phyloP scores from a whole-genome alignment of 768 basidiomycete species.

The Mrakia hoshinonis region DNA sequence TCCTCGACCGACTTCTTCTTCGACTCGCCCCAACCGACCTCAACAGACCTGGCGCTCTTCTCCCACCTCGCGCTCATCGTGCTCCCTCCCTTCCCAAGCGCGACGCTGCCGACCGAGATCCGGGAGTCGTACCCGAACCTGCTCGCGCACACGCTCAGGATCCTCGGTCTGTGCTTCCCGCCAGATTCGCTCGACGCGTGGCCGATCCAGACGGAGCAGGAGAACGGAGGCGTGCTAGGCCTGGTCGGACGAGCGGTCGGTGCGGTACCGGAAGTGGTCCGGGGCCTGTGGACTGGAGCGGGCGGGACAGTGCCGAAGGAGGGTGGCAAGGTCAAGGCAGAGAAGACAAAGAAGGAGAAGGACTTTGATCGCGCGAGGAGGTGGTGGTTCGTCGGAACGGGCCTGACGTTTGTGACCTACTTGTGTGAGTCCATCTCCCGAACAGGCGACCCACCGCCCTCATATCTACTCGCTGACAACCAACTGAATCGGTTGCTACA shows the following conservation, averaged over 20 bases:
- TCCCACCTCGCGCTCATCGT: slow-evolving; percentile 26
- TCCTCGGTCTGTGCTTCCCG: slow-evolving; percentile 26
- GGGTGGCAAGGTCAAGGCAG: not conserved
- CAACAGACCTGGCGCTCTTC: slow-evolving; percentile 24
- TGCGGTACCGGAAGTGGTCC: slow-evolving; percentile 1
- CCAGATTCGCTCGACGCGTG: slow-evolving; percentile 15
- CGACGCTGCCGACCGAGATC: slow-evolving; percentile 18
- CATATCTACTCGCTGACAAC: too few species aligned
- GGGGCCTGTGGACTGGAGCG: not conserved
- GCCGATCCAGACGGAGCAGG: slow-evolving; percentile 9
- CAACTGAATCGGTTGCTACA: too few species aligned
- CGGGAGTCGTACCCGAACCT: slow-evolving; percentile 25
- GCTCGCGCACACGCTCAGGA: slow-evolving; percentile 24
- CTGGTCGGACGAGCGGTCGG: not conserved
- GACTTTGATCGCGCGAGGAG: slow-evolving; percentile 6
- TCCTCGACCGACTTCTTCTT: slow-evolving; percentile 20
- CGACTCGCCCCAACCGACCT: slow-evolving; percentile 10
- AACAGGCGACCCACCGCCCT: too few species aligned
- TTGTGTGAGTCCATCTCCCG: not conserved
- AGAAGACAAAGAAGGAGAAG: slow-evolving; percentile 21
- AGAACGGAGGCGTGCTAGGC: not conserved
- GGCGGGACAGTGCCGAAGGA: not conserved
- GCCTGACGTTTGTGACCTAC: not conserved
- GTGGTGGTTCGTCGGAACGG: slow-evolving; percentile 15
- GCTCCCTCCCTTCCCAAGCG: slow-evolving; percentile 19